Conservation (phyloP, 2,329 filamentous ascomycete genomes). For the Ophiocordyceps robertsii region DNA sequence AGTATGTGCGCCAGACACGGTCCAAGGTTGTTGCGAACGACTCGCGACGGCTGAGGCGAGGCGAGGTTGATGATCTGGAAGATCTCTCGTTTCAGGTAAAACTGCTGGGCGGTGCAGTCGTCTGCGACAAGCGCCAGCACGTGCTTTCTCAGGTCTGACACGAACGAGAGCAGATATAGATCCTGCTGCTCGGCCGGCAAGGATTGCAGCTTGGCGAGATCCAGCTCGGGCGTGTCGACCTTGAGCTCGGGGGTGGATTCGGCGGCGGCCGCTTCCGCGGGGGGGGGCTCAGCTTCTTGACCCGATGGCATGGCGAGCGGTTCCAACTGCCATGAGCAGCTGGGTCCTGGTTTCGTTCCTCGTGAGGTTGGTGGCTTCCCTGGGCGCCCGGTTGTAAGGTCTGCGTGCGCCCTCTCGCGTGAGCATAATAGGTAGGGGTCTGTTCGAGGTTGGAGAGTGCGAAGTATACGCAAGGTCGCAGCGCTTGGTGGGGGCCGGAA, state of each 20-base stretch:
- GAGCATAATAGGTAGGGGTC: no score
- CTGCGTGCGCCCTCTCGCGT: no score
- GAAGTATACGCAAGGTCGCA: no score
- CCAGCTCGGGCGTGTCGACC: constrained; percentile 61
- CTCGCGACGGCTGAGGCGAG: constrained; percentile 70
- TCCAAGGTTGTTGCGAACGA: constrained; percentile 81
- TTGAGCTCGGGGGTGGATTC: constrained; percentile 22
- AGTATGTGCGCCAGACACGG: constrained; percentile 75
- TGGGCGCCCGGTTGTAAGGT: no score
- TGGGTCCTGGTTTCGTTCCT: not conserved
- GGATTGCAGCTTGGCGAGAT: constrained; percentile 76
- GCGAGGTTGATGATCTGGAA: constrained; percentile 84
- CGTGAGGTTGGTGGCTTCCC: no score
- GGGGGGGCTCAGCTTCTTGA: constrained; percentile 21
- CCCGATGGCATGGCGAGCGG: constrained; percentile 20
- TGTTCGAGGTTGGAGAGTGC: no score
- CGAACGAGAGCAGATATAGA: constrained; percentile 81
- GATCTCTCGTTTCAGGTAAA: constrained; percentile 84
- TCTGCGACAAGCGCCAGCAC: constrained; percentile 62
- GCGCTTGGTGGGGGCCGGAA: no score
- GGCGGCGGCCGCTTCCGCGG: constrained; percentile 9
- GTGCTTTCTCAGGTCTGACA: constrained; percentile 70
- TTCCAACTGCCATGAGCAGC: constrained; percentile 8
- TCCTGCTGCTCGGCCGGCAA: constrained; percentile 92
- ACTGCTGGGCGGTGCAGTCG: constrained; percentile 76